Percentiles rank a stretch among this genome's conserved stretches.
These are phyloP conservation scores for Pichia pseudocactophila DNA, from an alignment of 805 yeast species.

Conservation along the genomic window DNA sequence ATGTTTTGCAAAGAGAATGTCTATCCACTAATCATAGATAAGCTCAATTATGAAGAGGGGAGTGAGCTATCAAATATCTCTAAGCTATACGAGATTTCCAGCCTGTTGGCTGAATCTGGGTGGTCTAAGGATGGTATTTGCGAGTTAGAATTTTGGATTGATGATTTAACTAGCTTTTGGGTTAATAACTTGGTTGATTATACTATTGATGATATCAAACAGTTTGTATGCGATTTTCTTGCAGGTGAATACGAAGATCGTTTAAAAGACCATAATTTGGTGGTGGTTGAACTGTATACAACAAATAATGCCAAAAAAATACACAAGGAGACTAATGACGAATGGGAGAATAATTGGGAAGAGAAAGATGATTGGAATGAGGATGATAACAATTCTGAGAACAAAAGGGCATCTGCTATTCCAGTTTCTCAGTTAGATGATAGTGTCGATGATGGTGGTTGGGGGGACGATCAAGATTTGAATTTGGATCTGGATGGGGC, in stretches of 20 bases:
- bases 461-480: conserved; percentile 9
- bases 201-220: conserved; percentile 22
- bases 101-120: conserved; percentile 17
- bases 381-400: background rate
- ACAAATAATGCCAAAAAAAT: background rate
- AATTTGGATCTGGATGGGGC: conserved; percentile 12
- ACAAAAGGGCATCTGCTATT: background rate
- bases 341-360: conserved; percentile 10
- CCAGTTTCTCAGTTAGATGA: conserved; percentile 1
- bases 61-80: conserved; percentile 7
- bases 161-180: conserved; percentile 25
- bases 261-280: conserved; percentile 5
- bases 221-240: conserved; percentile 13
- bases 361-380: conserved; percentile 9
- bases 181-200: conserved; percentile 18
- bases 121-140: conserved; percentile 26
- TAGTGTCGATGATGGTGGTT: conserved; percentile 1
- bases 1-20: conserved; percentile 20
- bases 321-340: conserved; percentile 1
- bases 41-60: conserved; percentile 11
- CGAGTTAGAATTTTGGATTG: conserved; percentile 29
- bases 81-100: conserved; percentile 15
- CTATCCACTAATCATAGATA: conserved; percentile 20
- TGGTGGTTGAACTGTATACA: background rate
- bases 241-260: conserved; percentile 9